A percentile compares a stretch with the other conserved stretches of the same genome.
phyloP scores from a whole-genome alignment of 2,329 filamentous ascomycete genomes.

The Ascomycota sp. region DNA sequence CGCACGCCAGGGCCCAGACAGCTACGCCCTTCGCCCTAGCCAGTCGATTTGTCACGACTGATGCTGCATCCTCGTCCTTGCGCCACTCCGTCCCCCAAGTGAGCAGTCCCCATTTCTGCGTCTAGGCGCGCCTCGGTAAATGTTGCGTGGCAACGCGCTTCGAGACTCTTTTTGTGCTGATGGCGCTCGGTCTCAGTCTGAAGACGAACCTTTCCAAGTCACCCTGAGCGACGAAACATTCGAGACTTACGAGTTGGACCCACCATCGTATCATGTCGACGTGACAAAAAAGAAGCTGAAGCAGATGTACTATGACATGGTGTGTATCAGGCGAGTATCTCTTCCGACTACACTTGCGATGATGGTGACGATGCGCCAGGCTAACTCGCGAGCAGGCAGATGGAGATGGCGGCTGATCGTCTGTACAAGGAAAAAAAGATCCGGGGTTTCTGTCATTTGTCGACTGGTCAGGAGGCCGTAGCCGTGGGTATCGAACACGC shows the following conservation, averaged over 20 bases:
- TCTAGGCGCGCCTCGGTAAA: too few relatives aligned
- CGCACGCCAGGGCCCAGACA: constrained; percentile 26
- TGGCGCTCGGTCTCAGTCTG: constrained; percentile 35
- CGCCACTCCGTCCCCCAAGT: constrained; percentile 44
- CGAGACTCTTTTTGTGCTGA: not conserved
- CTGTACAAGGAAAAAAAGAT: constrained; percentile 99
- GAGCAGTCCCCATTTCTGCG: constrained; percentile 4
- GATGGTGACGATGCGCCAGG: not conserved
- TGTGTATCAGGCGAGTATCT: constrained; percentile 54
- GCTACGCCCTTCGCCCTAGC: constrained; percentile 20
- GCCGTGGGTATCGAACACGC: constrained; percentile 93
- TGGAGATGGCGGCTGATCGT: constrained; percentile 98
- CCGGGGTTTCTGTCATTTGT: constrained; percentile 97
- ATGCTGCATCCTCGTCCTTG: constrained; percentile 78
- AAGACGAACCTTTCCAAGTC: constrained; percentile 81
- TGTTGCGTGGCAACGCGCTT: too few relatives aligned
- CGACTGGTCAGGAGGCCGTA: constrained; percentile 91
- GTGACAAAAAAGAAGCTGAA: constrained; percentile 96
- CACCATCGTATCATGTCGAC: constrained; percentile 74
- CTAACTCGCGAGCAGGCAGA: constrained; percentile 40
- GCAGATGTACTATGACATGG: constrained; percentile 98
- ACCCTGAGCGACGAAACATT: constrained; percentile 94
- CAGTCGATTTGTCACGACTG: constrained; percentile 70
- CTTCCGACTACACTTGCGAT: not conserved
- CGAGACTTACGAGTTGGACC: constrained; percentile 97